These are phyloP conservation scores for Chalciporus chontae DNA, from an alignment of 768 basidiomycete species.

Conservation along the genomic window DNA sequence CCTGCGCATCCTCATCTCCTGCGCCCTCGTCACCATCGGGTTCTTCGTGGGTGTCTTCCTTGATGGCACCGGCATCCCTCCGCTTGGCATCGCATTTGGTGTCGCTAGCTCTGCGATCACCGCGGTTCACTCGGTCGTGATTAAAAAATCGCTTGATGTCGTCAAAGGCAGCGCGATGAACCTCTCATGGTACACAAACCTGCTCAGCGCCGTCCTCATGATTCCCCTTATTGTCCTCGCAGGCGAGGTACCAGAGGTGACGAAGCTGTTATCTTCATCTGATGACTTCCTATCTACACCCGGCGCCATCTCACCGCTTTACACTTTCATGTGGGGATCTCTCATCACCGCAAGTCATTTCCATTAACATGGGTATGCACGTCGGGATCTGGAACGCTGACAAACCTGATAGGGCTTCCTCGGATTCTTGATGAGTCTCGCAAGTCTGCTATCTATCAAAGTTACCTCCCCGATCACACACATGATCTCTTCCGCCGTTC, in stretches of 20 bases:
- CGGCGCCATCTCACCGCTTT: constrained; percentile 44
- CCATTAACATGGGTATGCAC: no score
- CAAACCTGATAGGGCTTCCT: constrained; percentile 59
- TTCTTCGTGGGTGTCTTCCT: constrained; percentile 89
- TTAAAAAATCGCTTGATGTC: constrained; percentile 78
- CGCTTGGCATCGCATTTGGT: constrained; percentile 74
- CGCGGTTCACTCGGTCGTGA: constrained; percentile 88
- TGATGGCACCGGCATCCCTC: constrained; percentile 57
- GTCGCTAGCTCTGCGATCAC: constrained; percentile 84
- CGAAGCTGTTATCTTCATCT: constrained; percentile 53
- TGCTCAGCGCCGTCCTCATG: constrained; percentile 70
- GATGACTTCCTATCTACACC: constrained; percentile 35
- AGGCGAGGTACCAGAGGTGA: constrained; percentile 69
- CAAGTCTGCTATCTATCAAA: constrained; percentile 91
- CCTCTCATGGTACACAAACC: constrained; percentile 90
- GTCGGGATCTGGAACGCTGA: not conserved
- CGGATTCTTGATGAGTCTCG: constrained; percentile 94
- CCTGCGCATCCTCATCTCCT: constrained; percentile 66
- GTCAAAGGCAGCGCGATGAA: constrained; percentile 83
- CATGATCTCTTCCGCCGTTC: constrained; percentile 94
- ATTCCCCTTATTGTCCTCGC: constrained; percentile 68
- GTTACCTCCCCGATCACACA: constrained; percentile 97
- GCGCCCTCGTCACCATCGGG: constrained; percentile 81
- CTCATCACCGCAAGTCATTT: constrained; percentile 61
- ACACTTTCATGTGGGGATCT: constrained; percentile 77